Evolutionary conservation across 2,329 filamentous ascomycete species (phyloP).

Genomic region (Stachybotrys chartarum): DNA sequence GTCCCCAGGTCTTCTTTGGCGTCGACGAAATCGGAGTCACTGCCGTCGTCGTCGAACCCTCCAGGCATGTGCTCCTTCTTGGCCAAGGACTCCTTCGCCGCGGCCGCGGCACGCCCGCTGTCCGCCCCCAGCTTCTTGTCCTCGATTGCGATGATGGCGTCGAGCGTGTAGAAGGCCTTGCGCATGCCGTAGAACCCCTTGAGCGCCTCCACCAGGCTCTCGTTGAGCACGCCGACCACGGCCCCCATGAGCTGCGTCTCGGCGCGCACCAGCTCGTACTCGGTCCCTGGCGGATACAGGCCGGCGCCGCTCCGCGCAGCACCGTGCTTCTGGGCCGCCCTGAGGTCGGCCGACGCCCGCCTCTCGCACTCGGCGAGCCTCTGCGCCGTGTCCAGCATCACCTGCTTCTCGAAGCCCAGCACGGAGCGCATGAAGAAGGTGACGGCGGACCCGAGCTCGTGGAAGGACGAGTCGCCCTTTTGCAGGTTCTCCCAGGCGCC

Average conservation of each 20-base stretch:
- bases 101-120: background rate
- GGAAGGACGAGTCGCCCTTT: constrained; percentile 75
- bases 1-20: constrained; percentile 40
- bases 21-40: constrained; percentile 7
- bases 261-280: constrained; percentile 78
- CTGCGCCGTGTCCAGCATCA: constrained; percentile 76
- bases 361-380: constrained; percentile 70
- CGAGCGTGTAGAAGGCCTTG: constrained; percentile 79
- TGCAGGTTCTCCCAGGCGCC: constrained; percentile 68
- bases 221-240: constrained; percentile 81
- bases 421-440: constrained; percentile 80
- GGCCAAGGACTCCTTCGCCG: background rate
- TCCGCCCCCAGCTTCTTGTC: constrained; percentile 32
- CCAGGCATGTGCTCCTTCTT: background rate
- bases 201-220: constrained; percentile 85
- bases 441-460: constrained; percentile 74
- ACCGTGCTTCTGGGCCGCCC: constrained; percentile 62
- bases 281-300: constrained; percentile 75
- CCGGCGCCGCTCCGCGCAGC: constrained; percentile 21
- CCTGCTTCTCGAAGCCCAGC: constrained; percentile 83
- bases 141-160: constrained; percentile 72
- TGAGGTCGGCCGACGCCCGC: constrained; percentile 67
- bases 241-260: constrained; percentile 86
- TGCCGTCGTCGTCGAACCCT: constrained; percentile 11
- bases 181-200: constrained; percentile 89